Conservation (phyloP, 352 stramenopile species). For the Aphanomyces invadans region DNA sequence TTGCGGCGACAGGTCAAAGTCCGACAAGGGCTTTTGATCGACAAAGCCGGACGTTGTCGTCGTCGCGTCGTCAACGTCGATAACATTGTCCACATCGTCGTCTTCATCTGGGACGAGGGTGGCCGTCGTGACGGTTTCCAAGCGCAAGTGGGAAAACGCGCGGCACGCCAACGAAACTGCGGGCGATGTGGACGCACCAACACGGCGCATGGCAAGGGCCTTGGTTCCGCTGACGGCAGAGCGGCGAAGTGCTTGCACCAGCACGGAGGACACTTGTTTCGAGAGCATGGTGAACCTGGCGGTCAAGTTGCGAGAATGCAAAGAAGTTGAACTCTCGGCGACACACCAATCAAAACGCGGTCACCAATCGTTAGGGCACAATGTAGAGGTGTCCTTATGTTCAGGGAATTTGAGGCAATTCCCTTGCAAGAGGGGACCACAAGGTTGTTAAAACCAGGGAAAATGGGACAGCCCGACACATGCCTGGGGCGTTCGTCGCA, state of each 20-base stretch:
- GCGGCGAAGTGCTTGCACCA: constrained; percentile 13
- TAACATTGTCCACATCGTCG: constrained; percentile 31
- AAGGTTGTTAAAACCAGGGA: neutral
- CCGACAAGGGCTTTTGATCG: constrained; percentile 58
- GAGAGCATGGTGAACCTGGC: constrained; percentile 5
- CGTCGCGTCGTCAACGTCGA: constrained; percentile 17
- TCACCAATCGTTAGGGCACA: neutral
- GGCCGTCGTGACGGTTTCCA: neutral
- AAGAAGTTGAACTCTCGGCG: neutral
- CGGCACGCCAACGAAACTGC: neutral
- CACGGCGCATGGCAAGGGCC: neutral
- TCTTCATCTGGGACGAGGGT: constrained; percentile 28
- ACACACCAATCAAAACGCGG: constrained; percentile 3
- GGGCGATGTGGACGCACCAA: neutral
- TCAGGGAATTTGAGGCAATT: too few relatives aligned
- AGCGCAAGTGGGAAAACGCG: neutral
- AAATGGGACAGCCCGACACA: neutral
- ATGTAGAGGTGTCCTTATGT: neutral
- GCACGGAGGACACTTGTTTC: constrained; percentile 9
- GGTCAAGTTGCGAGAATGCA: neutral
- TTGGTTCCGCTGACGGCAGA: neutral
- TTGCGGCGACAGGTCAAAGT: constrained; percentile 55
- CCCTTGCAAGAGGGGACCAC: too few relatives aligned
- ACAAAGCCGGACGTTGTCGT: constrained; percentile 44
- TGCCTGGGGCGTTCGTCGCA: neutral